These are phyloP conservation scores for Lactarius quietus DNA, from an alignment of 768 basidiomycete species.

Conservation along the genomic window DNA sequence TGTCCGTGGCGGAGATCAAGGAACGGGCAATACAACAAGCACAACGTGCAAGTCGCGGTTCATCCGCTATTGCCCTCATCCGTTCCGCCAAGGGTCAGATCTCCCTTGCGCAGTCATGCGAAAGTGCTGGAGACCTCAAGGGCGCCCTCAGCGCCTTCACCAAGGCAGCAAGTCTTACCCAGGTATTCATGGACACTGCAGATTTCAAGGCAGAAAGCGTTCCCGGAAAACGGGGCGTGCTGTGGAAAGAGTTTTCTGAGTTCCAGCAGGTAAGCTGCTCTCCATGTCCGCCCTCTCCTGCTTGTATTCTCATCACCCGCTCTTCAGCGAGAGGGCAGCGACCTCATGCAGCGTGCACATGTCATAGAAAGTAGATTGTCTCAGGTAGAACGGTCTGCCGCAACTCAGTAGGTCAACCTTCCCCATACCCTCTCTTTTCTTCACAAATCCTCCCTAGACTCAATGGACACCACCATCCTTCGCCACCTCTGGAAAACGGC, in stretches of 20 bases:
- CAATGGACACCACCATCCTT: conserved; percentile 22
- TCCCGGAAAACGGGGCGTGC: conserved; percentile 47
- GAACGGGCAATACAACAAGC: conserved; percentile 46
- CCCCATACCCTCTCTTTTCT: conserved; percentile 14
- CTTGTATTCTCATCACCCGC: background rate
- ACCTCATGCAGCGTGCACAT: conserved; percentile 41
- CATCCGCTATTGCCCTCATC: conserved; percentile 58
- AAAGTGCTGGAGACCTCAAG: conserved; percentile 57
- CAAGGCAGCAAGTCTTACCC: conserved; percentile 55
- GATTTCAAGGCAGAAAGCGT: conserved; percentile 52
- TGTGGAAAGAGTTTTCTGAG: conserved; percentile 60
- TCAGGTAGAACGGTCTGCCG: conserved; percentile 42
- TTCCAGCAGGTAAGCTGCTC: conserved; percentile 56
- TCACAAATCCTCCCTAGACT: conserved; percentile 14
- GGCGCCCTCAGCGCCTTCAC: conserved; percentile 57
- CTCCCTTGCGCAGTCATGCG: conserved; percentile 47
- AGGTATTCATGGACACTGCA: conserved; percentile 54
- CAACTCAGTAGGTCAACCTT: conserved; percentile 30
- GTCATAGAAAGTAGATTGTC: conserved; percentile 45
- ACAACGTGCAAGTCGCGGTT: conserved; percentile 51
- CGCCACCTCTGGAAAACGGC: conserved; percentile 14
- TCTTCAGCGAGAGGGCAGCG: conserved; percentile 37
- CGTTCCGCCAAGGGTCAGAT: conserved; percentile 58
- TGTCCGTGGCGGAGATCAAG: conserved; percentile 47
- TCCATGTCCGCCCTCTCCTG: background rate